Base-by-base conservation (phyloP, 78 protist genomes). In the Dictyostelium brefeldianum region DNA sequence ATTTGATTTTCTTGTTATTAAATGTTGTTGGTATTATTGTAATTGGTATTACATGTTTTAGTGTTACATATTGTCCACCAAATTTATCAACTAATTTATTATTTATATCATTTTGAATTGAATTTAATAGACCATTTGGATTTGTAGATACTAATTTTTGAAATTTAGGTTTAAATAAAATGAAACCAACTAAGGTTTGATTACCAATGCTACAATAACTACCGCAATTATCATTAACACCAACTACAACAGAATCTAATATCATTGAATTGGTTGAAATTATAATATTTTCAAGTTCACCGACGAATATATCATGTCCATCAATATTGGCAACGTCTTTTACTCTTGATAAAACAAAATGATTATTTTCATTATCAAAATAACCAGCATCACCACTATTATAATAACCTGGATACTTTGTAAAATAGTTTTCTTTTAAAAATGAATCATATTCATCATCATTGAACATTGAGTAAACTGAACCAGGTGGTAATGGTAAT, bases 401-500 rank as follows among this genome's bases (percentile, higher is more conserved):
- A 59, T 7, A 59, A 59, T 59, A 59, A n/a, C 69, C 69, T 59
- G 27, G 27, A 18, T 59, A n/a, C 3, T 59, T 18, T 6, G 11
- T 1, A 15, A 59, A 18, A 18, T 59, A 59, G 1, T 59, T 59
- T 18, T 59, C 18, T 17, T 59, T n/a, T 6, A 2, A 1, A 1
- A 17, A 0, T 59, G 0, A 0, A 18, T 59, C 27, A 59, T 59
- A n/a, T 59, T 59, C 29, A 59, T 59, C 69, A n/a, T n/a, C n/a
- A n/a, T n/a, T n/a, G n/a, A n/a, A n/a, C n/a, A n/a, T n/a, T n/a
- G n/a, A n/a, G n/a, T n/a, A n/a, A n/a, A n/a, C n/a, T n/a, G n/a
- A n/a, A n/a, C 97, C 96, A 8, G 98, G 98, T n/a, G 98, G 97
- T 11, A 97, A 62, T 9, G 98, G 98, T 20, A 85, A 62, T 53